A percentile compares a stretch with the other conserved stretches of the same genome.
Evolutionary conservation across 1,284 basidiomycete species (phyloP).

Genomic region (Jaminaea rosea): DNA sequence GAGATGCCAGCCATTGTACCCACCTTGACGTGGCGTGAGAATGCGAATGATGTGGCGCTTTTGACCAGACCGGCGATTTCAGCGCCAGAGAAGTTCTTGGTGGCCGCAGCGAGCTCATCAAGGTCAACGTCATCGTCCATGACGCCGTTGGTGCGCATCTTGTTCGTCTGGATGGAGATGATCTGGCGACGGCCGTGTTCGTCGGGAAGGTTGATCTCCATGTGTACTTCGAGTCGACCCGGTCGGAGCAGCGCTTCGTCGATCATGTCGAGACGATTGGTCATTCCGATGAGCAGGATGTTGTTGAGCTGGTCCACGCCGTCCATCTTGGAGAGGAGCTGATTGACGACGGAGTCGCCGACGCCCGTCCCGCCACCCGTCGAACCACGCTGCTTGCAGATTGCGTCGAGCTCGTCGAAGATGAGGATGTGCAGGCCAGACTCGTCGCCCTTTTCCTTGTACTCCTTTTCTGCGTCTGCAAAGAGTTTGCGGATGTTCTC

Average conservation of each 20-base stretch:
- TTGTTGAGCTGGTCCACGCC: conserved; percentile 99
- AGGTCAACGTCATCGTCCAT: conserved; percentile 85
- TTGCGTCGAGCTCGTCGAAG: conserved; percentile 96
- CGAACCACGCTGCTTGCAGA: conserved; percentile 84
- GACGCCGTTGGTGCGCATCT: conserved; percentile 84
- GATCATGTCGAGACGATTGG: conserved; percentile 97
- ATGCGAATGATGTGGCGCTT: conserved; percentile 94
- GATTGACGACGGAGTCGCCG: conserved; percentile 96
- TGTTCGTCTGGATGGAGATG: conserved; percentile 84
- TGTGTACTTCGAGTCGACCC: conserved; percentile 98
- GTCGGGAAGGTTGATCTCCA: conserved; percentile 96
- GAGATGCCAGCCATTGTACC: conserved; percentile 93
- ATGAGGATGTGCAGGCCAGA: conserved; percentile 98
- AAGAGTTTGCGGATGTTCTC: conserved; percentile 98
- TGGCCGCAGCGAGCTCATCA: conserved; percentile 67
- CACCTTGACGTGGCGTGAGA: conserved; percentile 93
- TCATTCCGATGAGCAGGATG: conserved; percentile 99
- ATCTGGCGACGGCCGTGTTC: conserved; percentile 88
- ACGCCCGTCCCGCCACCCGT: conserved; percentile 73
- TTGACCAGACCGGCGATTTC: conserved; percentile 94
- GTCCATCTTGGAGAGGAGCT: conserved; percentile 98
- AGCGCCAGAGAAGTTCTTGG: conserved; percentile 97
- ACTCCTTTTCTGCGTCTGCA: conserved; percentile 96
- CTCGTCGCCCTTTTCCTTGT: conserved; percentile 97
- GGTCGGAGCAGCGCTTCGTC: conserved; percentile 95